Conservation (phyloP, 805 yeast species). For the Saccharomycopsis sp. region DNA sequence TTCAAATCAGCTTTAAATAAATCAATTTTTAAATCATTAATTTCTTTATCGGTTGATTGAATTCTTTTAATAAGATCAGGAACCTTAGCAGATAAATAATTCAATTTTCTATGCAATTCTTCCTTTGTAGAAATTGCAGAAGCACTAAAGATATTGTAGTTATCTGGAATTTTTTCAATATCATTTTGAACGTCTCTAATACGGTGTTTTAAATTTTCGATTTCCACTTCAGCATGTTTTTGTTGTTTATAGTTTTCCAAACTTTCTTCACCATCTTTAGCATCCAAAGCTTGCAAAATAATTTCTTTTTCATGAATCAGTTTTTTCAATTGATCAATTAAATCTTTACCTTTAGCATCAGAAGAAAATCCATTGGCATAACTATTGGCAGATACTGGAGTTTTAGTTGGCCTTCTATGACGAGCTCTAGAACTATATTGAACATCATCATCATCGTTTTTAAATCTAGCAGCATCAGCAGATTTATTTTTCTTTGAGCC, state of each 20-base stretch:
- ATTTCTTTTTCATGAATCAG: slow-evolving; percentile 63
- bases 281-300: slow-evolving; percentile 59
- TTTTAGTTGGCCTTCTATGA: slow-evolving; percentile 31
- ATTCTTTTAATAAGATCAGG: slow-evolving; percentile 63
- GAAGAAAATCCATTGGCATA: slow-evolving; percentile 26
- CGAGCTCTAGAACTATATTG: slow-evolving; percentile 64
- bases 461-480: slow-evolving; percentile 36
- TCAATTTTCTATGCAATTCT: slow-evolving; percentile 46
- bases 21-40: slow-evolving; percentile 56
- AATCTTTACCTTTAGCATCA: slow-evolving; percentile 17
- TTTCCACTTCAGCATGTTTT: slow-evolving; percentile 37
- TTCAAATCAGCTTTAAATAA: slow-evolving; percentile 44
- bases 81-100: slow-evolving; percentile 55
- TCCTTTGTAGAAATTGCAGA: slow-evolving; percentile 31
- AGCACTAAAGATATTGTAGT: slow-evolving; percentile 25
- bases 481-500: neutral
- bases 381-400: slow-evolving; percentile 12
- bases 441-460: slow-evolving; percentile 62
- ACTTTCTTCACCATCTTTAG: slow-evolving; percentile 38
- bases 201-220: slow-evolving; percentile 53
- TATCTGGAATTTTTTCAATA: slow-evolving; percentile 20
- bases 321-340: slow-evolving; percentile 49
- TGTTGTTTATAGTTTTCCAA: slow-evolving; percentile 20
- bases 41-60: slow-evolving; percentile 52
- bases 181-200: slow-evolving; percentile 38